Evolutionary conservation across 2,329 filamentous ascomycete species (phyloP), one percentile per base, ranked within the genome.

Genomic region (Xylaria sp.): DNA sequence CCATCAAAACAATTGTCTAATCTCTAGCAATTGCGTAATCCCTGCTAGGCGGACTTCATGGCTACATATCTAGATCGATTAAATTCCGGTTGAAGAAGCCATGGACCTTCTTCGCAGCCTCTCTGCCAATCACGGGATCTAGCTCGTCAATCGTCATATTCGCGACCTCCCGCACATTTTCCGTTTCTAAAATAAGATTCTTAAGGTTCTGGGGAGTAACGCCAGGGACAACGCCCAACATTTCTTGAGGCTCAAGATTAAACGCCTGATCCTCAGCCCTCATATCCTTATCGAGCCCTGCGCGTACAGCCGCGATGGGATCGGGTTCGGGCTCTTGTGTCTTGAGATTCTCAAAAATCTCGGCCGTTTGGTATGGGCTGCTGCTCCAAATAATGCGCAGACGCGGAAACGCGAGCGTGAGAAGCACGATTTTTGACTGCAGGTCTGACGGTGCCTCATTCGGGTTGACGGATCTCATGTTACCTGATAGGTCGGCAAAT

Each of bases 291-390:
- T 93, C 90, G 0, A 99, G 83, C 0, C 96, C 96, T 1, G 94
- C 88, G 68, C 92, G 89, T 8, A 97, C 94, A 0, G 96, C 96
- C 2, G 89, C 90, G 44, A 97, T 87, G 1, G 96, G 96, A 79
- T 99, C 94, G 0, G 96, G 96, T 81, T 99, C 96, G 2, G 91
- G 86, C 75, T 95, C 92, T 76, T 94, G 91, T 73, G 94, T 92
- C 83, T 99, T 99, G 64, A 99, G 87, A 73, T 94, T 91, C 76
- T 94, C 91, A 79, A 99, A 98, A 71, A 99, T 98, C 83, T 98
- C 94, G 1, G 96, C 96, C 0, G 96, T 98, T 80, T 99, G 94
- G 78, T 97, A 97, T 0, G 96, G 95, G 12, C 91, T 94, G 9
- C 89, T 93, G 9, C 92, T 96, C 96, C 96, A 99, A 75, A 99